phyloP scores from a whole-genome alignment of 2,329 filamentous ascomycete genomes.

The Exophiala lecanii-corni region DNA sequence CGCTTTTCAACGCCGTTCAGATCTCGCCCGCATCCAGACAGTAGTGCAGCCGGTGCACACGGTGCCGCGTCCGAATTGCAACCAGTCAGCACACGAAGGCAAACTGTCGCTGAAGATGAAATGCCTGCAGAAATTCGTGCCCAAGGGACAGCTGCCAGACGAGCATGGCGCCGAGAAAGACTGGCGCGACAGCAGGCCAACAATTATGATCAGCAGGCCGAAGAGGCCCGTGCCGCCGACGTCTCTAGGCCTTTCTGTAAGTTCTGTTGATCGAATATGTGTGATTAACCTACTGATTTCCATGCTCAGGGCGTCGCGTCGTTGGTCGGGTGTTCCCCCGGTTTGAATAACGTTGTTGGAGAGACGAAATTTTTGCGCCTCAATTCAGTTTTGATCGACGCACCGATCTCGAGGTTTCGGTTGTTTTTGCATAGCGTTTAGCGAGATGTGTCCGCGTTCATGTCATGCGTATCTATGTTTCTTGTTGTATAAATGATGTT shows the following conservation, averaged over 20 bases:
- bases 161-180: constrained; percentile 24
- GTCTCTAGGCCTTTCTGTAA: constrained; percentile 21
- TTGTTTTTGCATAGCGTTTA: too few relatives aligned
- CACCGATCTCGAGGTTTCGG: too few relatives aligned
- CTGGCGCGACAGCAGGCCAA: constrained; percentile 21
- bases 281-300: constrained; percentile 1
- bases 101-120: constrained; percentile 11
- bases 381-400: too few relatives aligned
- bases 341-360: constrained; percentile 11
- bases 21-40: constrained; percentile 2
- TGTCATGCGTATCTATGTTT: too few relatives aligned
- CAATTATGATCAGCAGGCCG: constrained; percentile 19
- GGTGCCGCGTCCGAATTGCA: constrained; percentile 6
- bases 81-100: constrained; percentile 1
- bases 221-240: constrained; percentile 17
- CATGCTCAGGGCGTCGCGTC: constrained; percentile 17
- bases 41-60: constrained; percentile 6
- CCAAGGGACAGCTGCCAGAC: constrained; percentile 22
- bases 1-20: constrained; percentile 7
- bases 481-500: too few relatives aligned
- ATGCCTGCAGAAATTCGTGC: constrained; percentile 22
- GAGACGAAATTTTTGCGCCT: too few relatives aligned
- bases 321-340: constrained; percentile 18
- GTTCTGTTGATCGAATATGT: neutral
- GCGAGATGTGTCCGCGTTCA: too few relatives aligned